Evolutionary conservation across 495 filamentous ascomycete species (phyloP).

Genomic region (Neurospora sublineolata): DNA sequence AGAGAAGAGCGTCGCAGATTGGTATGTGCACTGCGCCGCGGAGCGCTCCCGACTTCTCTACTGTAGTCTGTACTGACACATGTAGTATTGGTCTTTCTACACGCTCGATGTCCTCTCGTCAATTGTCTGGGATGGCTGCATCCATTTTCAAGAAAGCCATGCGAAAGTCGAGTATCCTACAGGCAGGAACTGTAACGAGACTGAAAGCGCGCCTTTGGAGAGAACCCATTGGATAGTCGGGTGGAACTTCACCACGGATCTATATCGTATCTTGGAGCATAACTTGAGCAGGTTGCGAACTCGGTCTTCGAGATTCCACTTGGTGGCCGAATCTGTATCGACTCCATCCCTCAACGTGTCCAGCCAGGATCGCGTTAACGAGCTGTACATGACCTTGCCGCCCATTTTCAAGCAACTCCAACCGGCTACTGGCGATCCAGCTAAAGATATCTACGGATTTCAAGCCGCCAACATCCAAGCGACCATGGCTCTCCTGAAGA

Average conservation of each 20-base stretch:
- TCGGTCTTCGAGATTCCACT: constrained; percentile 15
- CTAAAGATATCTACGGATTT: constrained; percentile 33
- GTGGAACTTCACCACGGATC: constrained; percentile 42
- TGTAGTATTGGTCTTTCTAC: constrained; percentile 44
- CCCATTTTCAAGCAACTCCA: constrained; percentile 27
- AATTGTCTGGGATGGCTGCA: constrained; percentile 36
- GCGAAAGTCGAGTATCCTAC: constrained; percentile 33
- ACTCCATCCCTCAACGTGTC: constrained; percentile 13
- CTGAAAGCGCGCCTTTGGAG: constrained; percentile 2
- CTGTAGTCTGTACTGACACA: constrained; percentile 2
- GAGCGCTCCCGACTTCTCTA: neutral
- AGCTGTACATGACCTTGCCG: constrained; percentile 30
- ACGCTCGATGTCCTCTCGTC: constrained; percentile 39
- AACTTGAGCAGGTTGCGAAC: constrained; percentile 21
- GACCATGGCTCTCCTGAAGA: constrained; percentile 39
- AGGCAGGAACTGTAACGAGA: constrained; percentile 33
- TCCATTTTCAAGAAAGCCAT: constrained; percentile 34
- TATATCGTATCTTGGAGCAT: constrained; percentile 40
- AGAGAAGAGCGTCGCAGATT: constrained; percentile 36
- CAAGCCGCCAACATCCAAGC: constrained; percentile 44
- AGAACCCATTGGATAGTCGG: constrained; percentile 35
- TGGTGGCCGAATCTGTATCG: constrained; percentile 11
- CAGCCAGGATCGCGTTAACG: constrained; percentile 30
- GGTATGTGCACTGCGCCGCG: constrained; percentile 16
- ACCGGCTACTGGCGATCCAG: constrained; percentile 21